Evolutionary conservation across 2,329 filamentous ascomycete genomes (phyloP).

Genomic region (Arthroderma uncinatum): DNA sequence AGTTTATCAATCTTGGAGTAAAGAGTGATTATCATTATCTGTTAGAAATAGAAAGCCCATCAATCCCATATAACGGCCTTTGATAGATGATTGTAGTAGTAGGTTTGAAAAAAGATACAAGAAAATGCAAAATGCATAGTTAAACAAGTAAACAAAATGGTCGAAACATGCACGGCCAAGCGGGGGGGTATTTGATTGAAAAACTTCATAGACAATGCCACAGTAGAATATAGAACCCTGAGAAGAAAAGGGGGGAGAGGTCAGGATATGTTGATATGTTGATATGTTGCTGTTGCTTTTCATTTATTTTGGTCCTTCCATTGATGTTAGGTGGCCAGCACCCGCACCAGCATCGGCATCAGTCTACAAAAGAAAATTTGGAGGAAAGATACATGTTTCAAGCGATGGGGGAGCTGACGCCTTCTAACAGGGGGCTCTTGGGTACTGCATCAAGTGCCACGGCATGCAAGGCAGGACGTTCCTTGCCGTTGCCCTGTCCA

Average conservation of each 20-base stretch:
- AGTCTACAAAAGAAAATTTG: not conserved
- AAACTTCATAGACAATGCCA: no score
- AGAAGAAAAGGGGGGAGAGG: no score
- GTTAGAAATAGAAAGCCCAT: no score
- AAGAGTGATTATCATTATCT: no score
- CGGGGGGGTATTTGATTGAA: not conserved
- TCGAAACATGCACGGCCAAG: not conserved
- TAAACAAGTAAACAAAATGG: no score
- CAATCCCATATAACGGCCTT: no score
- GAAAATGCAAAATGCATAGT: no score
- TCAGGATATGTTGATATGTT: no score
- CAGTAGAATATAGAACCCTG: no score
- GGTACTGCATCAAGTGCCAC: slow-evolving; percentile 66
- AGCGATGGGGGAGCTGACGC: not conserved
- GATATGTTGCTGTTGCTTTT: not conserved
- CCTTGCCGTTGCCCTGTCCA: slow-evolving; percentile 44
- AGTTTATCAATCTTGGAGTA: no score
- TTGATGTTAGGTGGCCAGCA: not conserved
- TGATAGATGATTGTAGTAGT: no score
- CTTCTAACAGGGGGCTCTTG: slow-evolving; percentile 22
- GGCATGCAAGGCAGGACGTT: slow-evolving; percentile 74
- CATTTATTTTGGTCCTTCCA: not conserved
- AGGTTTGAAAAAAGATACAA: no score
- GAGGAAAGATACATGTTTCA: not conserved
- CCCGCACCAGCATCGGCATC: slow-evolving; percentile 17